Conservation (phyloP, 2,329 filamentous ascomycete genomes). For the Microsporum canis region DNA sequence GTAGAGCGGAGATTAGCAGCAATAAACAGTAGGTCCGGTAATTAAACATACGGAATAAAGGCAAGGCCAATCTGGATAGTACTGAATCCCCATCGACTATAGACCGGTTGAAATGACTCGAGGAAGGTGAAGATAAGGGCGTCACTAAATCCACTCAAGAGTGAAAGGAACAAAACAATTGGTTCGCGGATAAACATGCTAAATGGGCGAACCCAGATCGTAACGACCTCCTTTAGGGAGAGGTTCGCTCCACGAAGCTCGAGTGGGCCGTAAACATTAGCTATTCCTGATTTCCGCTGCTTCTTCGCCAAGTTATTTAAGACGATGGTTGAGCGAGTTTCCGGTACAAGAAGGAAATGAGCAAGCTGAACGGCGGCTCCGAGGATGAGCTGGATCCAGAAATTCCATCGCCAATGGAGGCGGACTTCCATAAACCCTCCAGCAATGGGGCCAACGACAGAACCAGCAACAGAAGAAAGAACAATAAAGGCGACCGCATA, state of each 20-base stretch:
- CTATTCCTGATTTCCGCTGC: slow-evolving; percentile 43
- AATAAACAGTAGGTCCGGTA: neutral
- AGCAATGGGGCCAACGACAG: slow-evolving; percentile 37
- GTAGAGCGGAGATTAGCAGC: neutral
- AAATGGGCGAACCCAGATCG: slow-evolving; percentile 51
- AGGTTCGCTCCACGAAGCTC: slow-evolving; percentile 53
- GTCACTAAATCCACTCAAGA: slow-evolving; percentile 54
- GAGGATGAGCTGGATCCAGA: slow-evolving; percentile 52
- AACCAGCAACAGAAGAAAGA: slow-evolving; percentile 45
- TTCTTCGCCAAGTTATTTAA: slow-evolving; percentile 48
- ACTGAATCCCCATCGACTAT: slow-evolving; percentile 48
- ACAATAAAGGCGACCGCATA: slow-evolving; percentile 52
- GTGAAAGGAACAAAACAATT: slow-evolving; percentile 50
- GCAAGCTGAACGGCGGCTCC: slow-evolving; percentile 43
- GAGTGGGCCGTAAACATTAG: slow-evolving; percentile 59
- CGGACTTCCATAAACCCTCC: slow-evolving; percentile 43
- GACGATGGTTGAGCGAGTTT: slow-evolving; percentile 48
- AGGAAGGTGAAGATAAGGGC: slow-evolving; percentile 57
- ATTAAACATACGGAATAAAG: slow-evolving; percentile 40
- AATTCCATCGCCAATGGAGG: slow-evolving; percentile 47
- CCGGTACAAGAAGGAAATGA: slow-evolving; percentile 41
- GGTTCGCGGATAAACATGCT: slow-evolving; percentile 54
- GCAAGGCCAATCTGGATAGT: slow-evolving; percentile 39
- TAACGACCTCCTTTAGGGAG: slow-evolving; percentile 44
- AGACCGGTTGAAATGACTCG: slow-evolving; percentile 50